Conservation (phyloP, 495 filamentous ascomycete genomes). For the Copromyces sp. region DNA sequence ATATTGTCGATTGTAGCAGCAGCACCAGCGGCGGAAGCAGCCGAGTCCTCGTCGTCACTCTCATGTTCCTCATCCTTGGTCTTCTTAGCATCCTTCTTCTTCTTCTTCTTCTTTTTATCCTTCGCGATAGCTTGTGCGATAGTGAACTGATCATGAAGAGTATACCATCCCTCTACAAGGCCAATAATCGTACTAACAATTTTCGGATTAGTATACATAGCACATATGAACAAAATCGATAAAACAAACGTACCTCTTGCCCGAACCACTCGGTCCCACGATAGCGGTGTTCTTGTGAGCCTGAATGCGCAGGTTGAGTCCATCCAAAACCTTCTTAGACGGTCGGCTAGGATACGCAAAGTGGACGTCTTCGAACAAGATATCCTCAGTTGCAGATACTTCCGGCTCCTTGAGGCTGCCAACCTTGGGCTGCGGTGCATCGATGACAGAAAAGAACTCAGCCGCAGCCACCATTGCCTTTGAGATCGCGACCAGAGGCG, state of each 20-base stretch:
- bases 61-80: slow-evolving; percentile 8
- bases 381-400: slow-evolving; percentile 41
- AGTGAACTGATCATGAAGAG: slow-evolving; percentile 45
- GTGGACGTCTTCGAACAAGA: slow-evolving; percentile 48
- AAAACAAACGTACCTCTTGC: slow-evolving; percentile 45
- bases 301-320: slow-evolving; percentile 47
- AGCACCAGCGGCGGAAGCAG: slow-evolving; percentile 2
- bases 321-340: slow-evolving; percentile 47
- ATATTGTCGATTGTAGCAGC: slow-evolving; percentile 3
- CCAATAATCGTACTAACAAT: slow-evolving; percentile 63
- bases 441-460: slow-evolving; percentile 48
- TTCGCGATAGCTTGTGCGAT: slow-evolving; percentile 39
- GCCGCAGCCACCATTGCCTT: slow-evolving; percentile 46
- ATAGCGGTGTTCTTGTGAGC: slow-evolving; percentile 83
- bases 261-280: slow-evolving; percentile 73
- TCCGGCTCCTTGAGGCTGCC: slow-evolving; percentile 35
- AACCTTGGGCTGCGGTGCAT: slow-evolving; percentile 37
- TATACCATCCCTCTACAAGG: slow-evolving; percentile 86
- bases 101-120: slow-evolving; percentile 30
- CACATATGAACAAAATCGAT: too few species aligned
- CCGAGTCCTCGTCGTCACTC: slow-evolving; percentile 21
- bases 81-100: slow-evolving; percentile 30
- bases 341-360: slow-evolving; percentile 64
- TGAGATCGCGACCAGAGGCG: slow-evolving; percentile 39
- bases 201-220: too few species aligned